Evolutionary conservation across 2,329 filamentous ascomycete species (phyloP), one percentile per base, ranked within the genome.

Genomic region (Colletotrichum falcatum): DNA sequence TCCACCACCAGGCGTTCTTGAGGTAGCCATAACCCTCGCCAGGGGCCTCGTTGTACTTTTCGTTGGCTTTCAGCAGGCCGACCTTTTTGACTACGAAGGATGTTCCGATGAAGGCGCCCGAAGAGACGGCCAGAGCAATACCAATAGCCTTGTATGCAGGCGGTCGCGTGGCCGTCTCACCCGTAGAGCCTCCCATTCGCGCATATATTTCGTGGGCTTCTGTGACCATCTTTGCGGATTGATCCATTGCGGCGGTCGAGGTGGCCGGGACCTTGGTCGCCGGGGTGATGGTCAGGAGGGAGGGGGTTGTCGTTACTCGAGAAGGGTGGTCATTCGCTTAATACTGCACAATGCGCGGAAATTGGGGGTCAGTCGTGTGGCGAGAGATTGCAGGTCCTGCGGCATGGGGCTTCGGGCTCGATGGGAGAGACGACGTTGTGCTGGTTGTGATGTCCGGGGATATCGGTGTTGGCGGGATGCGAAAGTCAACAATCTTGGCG

Each of bases 11-110:
- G 26, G 86, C 86, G 77, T 98, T 98, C 84, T 97, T 97, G 76
- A 99, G 89, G 80, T 98, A 99, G 72, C 95, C 95, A 80, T 98
- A 98, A 66, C 96, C 96, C 81, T 98, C 95, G 71, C 96, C 96
- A 0, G 96, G 95, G 74, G 93, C 94, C 82, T 98, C 94, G 72
- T 97, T 92, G 85, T 98, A 98, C 81, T 98, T 98, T 76, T 93
- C 90, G 81, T 98, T 99, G 61, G 96, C 95, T 79, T 90, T 94
- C 72, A 99, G 86, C 75, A 99, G 83, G 5, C 96, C 96, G 70
- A 93, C 87, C 83, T 99, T 99, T 83, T 98, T 98, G 77, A 99
- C 83, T 35, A 98, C 95, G 80, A 98, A 99, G 0, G 95, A 98
- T 18, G 92, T 88, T 65, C 96, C 96, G 78, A 99, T 99, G 79